These are phyloP conservation scores for Fraxinus floribunda DNA, from an alignment of 305 asterid genomes.

Conservation along the genomic window DNA sequence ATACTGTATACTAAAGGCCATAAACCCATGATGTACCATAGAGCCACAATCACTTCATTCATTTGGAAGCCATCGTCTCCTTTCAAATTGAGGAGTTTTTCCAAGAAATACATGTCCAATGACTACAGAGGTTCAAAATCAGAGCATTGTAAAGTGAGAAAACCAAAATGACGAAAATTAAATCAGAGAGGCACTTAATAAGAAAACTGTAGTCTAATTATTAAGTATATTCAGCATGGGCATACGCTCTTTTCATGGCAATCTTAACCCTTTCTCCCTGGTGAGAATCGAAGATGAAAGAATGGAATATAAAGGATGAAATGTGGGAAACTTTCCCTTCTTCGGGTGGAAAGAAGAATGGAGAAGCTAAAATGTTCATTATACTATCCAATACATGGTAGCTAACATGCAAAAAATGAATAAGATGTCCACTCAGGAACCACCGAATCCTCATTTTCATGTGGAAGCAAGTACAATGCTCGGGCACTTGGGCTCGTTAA, in stretches of 20 bases:
- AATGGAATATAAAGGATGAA: not conserved
- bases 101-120: conserved; percentile 66
- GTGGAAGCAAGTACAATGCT: not conserved
- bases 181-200: not conserved
- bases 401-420: not conserved
- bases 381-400: not conserved
- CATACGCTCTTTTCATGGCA: not conserved
- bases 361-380: not conserved
- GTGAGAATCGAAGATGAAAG: not conserved
- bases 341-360: not conserved
- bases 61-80: conserved; percentile 89
- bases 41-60: conserved; percentile 73
- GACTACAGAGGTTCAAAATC: conserved; percentile 39
- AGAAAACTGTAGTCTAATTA: not conserved
- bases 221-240: not conserved
- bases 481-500: not conserved
- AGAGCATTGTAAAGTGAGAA: conserved; percentile 3
- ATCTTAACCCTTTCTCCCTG: not conserved
- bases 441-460: not conserved
- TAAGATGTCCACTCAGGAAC: not conserved
- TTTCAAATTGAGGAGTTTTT: conserved; percentile 68
- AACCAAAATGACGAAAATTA: not conserved
- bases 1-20: conserved; percentile 85
- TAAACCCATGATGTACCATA: conserved; percentile 88
- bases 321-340: not conserved